Percentiles rank a stretch among this genome's conserved stretches.
Conservation (phyloP, 2,329 filamentous ascomycete genomes). For the Fusarium falciforme region DNA sequence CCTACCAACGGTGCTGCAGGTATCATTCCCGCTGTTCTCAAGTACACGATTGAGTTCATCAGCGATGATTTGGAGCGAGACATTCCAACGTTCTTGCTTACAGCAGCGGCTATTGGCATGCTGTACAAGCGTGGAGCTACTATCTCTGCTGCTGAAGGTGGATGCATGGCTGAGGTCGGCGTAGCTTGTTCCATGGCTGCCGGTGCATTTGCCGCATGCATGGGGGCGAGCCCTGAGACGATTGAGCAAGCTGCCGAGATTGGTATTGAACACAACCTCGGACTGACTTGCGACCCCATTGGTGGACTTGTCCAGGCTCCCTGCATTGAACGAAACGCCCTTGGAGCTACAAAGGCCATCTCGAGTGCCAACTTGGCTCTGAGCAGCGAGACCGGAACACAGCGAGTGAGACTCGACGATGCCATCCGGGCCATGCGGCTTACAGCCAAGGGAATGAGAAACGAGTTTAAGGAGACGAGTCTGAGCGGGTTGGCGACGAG, state of each 20-base stretch:
- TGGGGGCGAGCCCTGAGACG: slow-evolving; percentile 62
- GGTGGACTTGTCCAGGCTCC: slow-evolving; percentile 63
- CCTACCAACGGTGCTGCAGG: slow-evolving; percentile 64
- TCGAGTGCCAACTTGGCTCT: slow-evolving; percentile 62
- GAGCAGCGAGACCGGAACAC: slow-evolving; percentile 57
- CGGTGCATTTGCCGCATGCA: slow-evolving; percentile 62
- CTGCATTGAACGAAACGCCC: slow-evolving; percentile 63
- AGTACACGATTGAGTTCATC: slow-evolving; percentile 62
- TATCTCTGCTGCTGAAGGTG: slow-evolving; percentile 63
- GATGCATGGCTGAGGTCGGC: slow-evolving; percentile 66
- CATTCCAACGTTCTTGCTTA: slow-evolving; percentile 61
- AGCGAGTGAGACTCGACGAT: slow-evolving; percentile 62
- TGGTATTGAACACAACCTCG: slow-evolving; percentile 64
- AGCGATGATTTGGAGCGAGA: slow-evolving; percentile 63
- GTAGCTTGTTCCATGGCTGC: slow-evolving; percentile 65
- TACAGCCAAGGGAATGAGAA: slow-evolving; percentile 63
- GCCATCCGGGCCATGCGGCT: slow-evolving; percentile 63
- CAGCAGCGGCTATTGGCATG: slow-evolving; percentile 63
- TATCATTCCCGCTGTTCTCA: slow-evolving; percentile 63
- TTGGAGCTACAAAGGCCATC: slow-evolving; percentile 63
- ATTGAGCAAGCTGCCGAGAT: slow-evolving; percentile 65
- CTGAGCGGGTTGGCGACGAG: slow-evolving; percentile 62
- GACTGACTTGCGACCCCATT: slow-evolving; percentile 63
- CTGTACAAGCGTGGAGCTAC: slow-evolving; percentile 65
- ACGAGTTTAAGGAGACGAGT: slow-evolving; percentile 66